Conservation (phyloP, 2,329 filamentous ascomycete genomes). For the Penicillium sp. region DNA sequence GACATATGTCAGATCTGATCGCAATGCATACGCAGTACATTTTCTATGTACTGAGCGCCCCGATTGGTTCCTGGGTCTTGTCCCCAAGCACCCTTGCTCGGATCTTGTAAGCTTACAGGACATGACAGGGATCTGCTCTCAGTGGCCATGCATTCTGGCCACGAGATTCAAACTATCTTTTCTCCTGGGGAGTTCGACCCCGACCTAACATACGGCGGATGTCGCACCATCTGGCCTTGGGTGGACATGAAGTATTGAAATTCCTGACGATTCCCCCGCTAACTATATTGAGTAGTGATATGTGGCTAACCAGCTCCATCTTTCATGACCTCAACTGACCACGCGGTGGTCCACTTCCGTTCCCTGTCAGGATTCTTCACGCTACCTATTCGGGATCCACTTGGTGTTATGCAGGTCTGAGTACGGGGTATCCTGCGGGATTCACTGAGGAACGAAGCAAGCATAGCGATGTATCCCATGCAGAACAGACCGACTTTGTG, state of each 20-base stretch:
- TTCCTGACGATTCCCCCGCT: not conserved
- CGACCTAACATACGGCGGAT: not conserved
- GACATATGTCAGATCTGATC: constrained; percentile 15
- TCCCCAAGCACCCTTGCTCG: not conserved
- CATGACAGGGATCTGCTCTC: not conserved
- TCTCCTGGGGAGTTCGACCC: not conserved
- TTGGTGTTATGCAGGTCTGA: not conserved
- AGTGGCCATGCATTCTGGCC: not conserved
- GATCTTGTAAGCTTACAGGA: constrained; percentile 3
- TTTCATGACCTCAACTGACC: not conserved
- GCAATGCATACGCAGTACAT: constrained; percentile 9
- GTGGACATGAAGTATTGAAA: not conserved
- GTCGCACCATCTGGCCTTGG: not conserved
- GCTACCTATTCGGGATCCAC: not conserved
- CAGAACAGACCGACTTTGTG: not conserved
- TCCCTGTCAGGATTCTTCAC: not conserved
- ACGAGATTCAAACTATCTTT: not conserved
- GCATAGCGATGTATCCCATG: not conserved
- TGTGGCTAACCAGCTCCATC: not conserved
- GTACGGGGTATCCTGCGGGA: too few species aligned
- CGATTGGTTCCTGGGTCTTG: not conserved
- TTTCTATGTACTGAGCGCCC: not conserved
- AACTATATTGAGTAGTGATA: not conserved
- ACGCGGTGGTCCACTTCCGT: not conserved
- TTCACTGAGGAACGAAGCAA: too few species aligned